Percentiles rank a stretch among this genome's conserved stretches.
Evolutionary conservation across 2,329 filamentous ascomycete species (phyloP).

Genomic region (Pseudogymnoascus sp.): DNA sequence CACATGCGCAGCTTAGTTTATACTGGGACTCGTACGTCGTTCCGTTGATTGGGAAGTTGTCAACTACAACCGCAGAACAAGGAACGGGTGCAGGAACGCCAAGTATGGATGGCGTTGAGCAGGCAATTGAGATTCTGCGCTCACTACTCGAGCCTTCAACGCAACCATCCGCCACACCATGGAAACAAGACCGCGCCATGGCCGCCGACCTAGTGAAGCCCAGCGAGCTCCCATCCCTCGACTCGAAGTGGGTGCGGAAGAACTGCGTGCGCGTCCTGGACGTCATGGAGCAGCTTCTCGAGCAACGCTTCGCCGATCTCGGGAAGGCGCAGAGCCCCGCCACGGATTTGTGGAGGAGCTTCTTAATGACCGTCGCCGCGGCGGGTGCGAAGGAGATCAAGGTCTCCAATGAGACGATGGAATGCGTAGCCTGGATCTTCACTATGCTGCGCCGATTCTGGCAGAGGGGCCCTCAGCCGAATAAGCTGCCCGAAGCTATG

Average conservation of each 20-base stretch:
- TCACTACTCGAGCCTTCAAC: constrained; percentile 54
- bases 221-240: constrained; percentile 75
- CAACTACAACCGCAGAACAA: constrained; percentile 32
- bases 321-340: constrained; percentile 49
- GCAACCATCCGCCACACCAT: constrained; percentile 42
- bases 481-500: constrained; percentile 35
- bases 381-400: constrained; percentile 84
- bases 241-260: constrained; percentile 79
- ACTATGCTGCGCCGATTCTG: constrained; percentile 65
- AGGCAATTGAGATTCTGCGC: constrained; percentile 64
- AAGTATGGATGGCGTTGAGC: constrained; percentile 18
- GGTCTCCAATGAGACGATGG: constrained; percentile 73
- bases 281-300: constrained; percentile 52
- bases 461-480: constrained; percentile 41
- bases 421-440: constrained; percentile 67
- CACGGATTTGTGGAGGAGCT: constrained; percentile 51
- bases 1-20: constrained; percentile 58
- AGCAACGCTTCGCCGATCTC: constrained; percentile 56
- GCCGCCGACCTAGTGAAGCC: constrained; percentile 46
- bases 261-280: constrained; percentile 60
- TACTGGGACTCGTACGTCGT: constrained; percentile 74
- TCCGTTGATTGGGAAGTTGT: constrained; percentile 52
- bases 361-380: constrained; percentile 56
- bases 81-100: background rate
- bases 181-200: constrained; percentile 67